Base-by-base conservation (phyloP, 257 asterid genomes). In the Solanum sitiens region DNA sequence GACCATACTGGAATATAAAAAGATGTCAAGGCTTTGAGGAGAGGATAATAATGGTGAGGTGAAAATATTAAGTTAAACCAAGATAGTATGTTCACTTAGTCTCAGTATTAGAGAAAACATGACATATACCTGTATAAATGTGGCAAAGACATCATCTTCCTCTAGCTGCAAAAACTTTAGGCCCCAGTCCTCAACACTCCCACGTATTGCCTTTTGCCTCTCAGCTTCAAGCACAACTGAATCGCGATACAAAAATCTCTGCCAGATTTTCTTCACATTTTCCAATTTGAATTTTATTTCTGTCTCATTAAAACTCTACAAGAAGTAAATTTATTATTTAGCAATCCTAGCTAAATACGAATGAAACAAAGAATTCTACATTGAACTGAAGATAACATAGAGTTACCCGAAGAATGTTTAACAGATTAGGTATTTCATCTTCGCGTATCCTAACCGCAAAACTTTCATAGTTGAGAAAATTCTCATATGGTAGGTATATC, bases 401-500 rank as follows among this genome's bases (percentile, higher is more conserved):
- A 89, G 87, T 16, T 94, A 96, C 99, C 95, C 98, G 90, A 39
- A 97, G 93, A 92, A 97, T 89, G 30, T 93, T 90, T 53, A 95
- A 91, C 93, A 97, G 56, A 87, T 94, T 91, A 18, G 99, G 96
- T 77, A 97, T 96, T 85, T 95, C 98, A 65, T 97, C 98, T 92
- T 97, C 99, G 33, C 71, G 92, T 63, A 97, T 94, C 86, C 99
- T 94, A 90, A 96, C 97, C 18, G 98, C 98, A 92, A 97, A 97
- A 90, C 98, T 95, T 39, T 95, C 94, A 11, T 94, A 95, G 92
- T 95, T 93, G 84, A 97, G 94, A 85, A 95, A 87, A 84, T 97
- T 96, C 92, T 97, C 99, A 70, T 95, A 97, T 32, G 99, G 99
- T 72, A 97, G 92, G 94, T 93, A 95, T 83, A 97, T 96, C 72